A percentile compares a stretch with the other conserved stretches of the same genome.
Evolutionary conservation across 805 yeast species (phyloP).

Genomic region (Metschnikowia borealis): DNA sequence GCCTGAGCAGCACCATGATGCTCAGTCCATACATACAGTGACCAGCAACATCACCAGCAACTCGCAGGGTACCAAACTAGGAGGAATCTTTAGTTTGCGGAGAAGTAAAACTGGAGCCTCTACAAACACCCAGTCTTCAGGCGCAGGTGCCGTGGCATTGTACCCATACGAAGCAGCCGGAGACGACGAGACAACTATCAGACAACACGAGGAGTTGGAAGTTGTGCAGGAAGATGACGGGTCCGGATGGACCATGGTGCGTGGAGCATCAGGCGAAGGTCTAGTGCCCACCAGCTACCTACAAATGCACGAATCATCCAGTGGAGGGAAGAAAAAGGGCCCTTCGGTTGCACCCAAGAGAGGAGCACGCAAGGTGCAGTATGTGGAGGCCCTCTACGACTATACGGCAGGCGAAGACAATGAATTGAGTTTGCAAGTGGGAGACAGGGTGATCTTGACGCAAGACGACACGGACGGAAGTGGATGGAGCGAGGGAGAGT

Average conservation of each 20-base stretch:
- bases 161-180: slow-evolving; percentile 68
- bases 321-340: slow-evolving; percentile 46
- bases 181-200: slow-evolving; percentile 66
- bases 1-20: slow-evolving; percentile 17
- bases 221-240: slow-evolving; percentile 76
- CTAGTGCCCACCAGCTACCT: slow-evolving; percentile 84
- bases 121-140: slow-evolving; percentile 14
- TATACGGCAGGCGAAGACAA: slow-evolving; percentile 76
- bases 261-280: slow-evolving; percentile 50
- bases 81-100: slow-evolving; percentile 36
- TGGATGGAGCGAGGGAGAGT: slow-evolving; percentile 95
- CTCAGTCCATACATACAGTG: slow-evolving; percentile 34
- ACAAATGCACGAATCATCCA: slow-evolving; percentile 25
- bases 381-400: slow-evolving; percentile 68
- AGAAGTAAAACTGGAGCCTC: slow-evolving; percentile 25
- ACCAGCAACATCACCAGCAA: slow-evolving; percentile 28
- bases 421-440: slow-evolving; percentile 67
- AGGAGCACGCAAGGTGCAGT: slow-evolving; percentile 62
- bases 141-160: slow-evolving; percentile 45
- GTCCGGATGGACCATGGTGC: slow-evolving; percentile 83
- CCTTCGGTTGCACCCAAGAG: slow-evolving; percentile 80
- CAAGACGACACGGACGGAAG: slow-evolving; percentile 58
- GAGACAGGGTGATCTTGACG: slow-evolving; percentile 67
- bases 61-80: slow-evolving; percentile 18
- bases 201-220: slow-evolving; percentile 56